Base-by-base conservation (phyloP, 2,329 filamentous ascomycete species). In the Ophiostoma populinum region DNA sequence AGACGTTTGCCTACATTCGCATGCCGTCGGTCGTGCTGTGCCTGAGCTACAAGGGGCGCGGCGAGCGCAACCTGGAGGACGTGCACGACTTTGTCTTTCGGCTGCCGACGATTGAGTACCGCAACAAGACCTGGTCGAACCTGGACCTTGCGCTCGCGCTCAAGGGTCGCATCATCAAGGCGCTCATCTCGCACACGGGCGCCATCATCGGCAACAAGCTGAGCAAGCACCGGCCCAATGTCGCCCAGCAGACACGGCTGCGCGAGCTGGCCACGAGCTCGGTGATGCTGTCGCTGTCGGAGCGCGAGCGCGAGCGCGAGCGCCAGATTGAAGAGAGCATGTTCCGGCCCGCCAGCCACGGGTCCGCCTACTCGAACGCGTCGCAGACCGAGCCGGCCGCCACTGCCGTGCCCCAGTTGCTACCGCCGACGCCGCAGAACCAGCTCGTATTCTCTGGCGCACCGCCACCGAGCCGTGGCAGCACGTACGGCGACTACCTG, bases 81-180 rank as follows among this genome's bases (percentile, higher is more conserved):
- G 79, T 98, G 12, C 87, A 98, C 56, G 79, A 95, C 51, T 92
- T 98, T 46, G 90, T 98, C 32, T 98, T 98, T 68, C 76, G 83
- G 22, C 72, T 98, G 57, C 90, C 90, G 4, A 79, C 80, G 2
- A 75, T 98, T 31, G 90, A 98, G 53, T 95, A 93, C 59, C 75
- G 83, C 43, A 98, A 98, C 65, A 98, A 98, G 63, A 95, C 86
- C 7, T 98, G 90, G 90, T 94, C 85, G 6, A 98, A 95, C 52
- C 68, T 98, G 6, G 90, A 98, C 49, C 70, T 98, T 8, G 86
- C 87, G 1, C 65, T 95, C 32, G 80, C 85, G 11, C 66, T 98
- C 36, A 95, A 98, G 60, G 92, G 86, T 51, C 86, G 92, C 31
- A 80, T 95, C 39, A 82, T 93, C 51, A 81, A 85, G 49, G 87